phyloP scores from a whole-genome alignment of 2,329 filamentous ascomycete species.

The Iodosphaeria phyllophila region DNA sequence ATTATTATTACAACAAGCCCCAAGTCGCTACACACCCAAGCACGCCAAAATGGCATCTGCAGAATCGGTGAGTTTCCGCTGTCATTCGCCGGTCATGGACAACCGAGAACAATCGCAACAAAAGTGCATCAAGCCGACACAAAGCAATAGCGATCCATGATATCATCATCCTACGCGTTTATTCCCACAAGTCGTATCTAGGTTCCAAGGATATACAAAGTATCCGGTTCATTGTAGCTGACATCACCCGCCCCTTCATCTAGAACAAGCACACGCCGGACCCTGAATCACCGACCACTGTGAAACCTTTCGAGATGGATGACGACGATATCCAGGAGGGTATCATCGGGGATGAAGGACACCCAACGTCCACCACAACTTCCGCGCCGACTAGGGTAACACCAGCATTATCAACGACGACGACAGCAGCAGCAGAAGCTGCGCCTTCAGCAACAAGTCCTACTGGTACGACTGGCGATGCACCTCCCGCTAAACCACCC shows the following conservation, averaged over 20 bases:
- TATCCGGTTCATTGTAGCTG: too few species aligned
- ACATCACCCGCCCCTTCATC: constrained; percentile 1
- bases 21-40: too few species aligned
- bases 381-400: constrained; percentile 10
- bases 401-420: constrained; percentile 14
- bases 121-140: too few species aligned
- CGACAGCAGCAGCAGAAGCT: constrained; percentile 8
- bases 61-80: too few species aligned
- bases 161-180: too few species aligned
- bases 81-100: too few species aligned
- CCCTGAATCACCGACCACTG: constrained; percentile 49
- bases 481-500: constrained; percentile 63
- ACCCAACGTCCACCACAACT: constrained; percentile 8
- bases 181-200: too few species aligned
- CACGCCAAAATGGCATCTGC: too few species aligned
- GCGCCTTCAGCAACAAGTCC: constrained; percentile 17
- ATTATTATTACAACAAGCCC: too few species aligned
- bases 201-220: not conserved
- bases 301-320: constrained; percentile 45
- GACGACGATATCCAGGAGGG: constrained; percentile 52
- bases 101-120: too few species aligned
- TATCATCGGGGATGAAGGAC: constrained; percentile 23
- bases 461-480: constrained; percentile 16
- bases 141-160: too few species aligned
- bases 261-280: constrained; percentile 25